phyloP scores from a whole-genome alignment of 768 basidiomycete genomes.

The Auricularia auricula-judae region DNA sequence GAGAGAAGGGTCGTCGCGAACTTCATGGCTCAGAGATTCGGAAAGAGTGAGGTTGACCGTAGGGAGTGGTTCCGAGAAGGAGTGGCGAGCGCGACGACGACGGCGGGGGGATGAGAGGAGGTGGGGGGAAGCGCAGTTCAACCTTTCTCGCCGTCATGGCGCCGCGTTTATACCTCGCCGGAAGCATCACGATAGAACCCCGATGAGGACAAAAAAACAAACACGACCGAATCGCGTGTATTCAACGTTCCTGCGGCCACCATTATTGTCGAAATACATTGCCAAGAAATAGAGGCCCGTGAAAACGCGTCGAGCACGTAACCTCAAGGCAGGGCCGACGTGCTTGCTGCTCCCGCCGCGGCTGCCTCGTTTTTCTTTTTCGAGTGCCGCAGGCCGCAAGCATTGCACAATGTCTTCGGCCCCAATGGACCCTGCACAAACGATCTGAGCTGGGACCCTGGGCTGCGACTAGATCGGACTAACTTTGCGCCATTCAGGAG shows the following conservation, averaged over 20 bases:
- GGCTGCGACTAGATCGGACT: not conserved
- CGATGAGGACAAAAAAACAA: too few species aligned
- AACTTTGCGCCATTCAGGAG: conserved; percentile 95
- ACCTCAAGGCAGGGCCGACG: not conserved
- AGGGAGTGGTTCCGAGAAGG: not conserved
- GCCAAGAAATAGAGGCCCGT: not conserved
- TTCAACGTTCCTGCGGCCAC: too few species aligned
- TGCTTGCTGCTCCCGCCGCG: conserved; percentile 3
- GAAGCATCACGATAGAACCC: too few species aligned
- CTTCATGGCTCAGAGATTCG: not conserved
- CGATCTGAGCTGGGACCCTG: not conserved
- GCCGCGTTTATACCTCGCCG: too few species aligned
- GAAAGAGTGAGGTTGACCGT: not conserved
- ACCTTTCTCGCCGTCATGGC: not conserved
- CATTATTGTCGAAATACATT: too few species aligned
- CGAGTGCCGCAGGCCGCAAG: conserved; percentile 66
- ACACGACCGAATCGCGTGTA: too few species aligned
- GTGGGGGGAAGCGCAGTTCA: not conserved
- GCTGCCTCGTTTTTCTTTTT: conserved; percentile 26
- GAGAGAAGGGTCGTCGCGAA: not conserved
- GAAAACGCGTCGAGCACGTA: not conserved
- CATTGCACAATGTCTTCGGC: conserved; percentile 96
- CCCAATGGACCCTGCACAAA: conserved; percentile 64
- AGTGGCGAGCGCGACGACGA: not conserved
- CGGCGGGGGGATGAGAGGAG: not conserved